These are phyloP conservation scores for Macrotyloma uniflorum DNA, from an alignment of 306 rosid species.

Conservation along the genomic window DNA sequence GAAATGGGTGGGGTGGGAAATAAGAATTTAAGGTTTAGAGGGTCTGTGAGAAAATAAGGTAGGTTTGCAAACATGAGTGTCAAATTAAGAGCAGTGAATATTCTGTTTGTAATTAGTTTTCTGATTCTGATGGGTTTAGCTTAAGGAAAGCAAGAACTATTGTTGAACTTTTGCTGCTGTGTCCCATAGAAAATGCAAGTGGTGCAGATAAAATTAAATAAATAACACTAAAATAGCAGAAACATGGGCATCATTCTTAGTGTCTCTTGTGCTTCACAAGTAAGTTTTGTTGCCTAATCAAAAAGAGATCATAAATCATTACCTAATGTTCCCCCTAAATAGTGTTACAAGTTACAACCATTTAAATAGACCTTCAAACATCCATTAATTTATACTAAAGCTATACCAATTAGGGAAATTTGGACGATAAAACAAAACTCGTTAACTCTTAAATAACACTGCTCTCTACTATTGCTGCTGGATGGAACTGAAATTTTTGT, in stretches of 20 bases:
- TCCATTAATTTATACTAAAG: slow-evolving; percentile 11
- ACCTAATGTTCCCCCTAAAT: background rate
- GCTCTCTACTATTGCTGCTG: background rate
- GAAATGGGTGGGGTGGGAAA: background rate
- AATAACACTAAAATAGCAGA: background rate
- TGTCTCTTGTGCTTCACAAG: background rate
- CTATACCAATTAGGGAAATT: slow-evolving; percentile 2
- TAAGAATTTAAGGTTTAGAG: background rate
- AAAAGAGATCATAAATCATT: background rate
- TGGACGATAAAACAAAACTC: slow-evolving; percentile 8
- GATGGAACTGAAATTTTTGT: slow-evolving; percentile 21
- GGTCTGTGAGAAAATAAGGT: background rate
- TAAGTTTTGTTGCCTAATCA: background rate
- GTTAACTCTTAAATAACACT: slow-evolving; percentile 3
- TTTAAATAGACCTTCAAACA: background rate
- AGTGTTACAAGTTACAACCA: background rate
- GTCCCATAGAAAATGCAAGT: background rate
- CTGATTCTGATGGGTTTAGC: background rate
- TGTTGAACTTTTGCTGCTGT: background rate
- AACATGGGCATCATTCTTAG: background rate
- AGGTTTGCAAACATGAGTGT: background rate
- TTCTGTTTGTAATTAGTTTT: background rate
- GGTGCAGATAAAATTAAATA: background rate
- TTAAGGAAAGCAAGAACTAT: background rate
- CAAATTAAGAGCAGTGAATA: background rate